These are phyloP conservation scores for Huntiella abstrusa DNA, from an alignment of 2,329 filamentous ascomycete species.

Conservation along the genomic window DNA sequence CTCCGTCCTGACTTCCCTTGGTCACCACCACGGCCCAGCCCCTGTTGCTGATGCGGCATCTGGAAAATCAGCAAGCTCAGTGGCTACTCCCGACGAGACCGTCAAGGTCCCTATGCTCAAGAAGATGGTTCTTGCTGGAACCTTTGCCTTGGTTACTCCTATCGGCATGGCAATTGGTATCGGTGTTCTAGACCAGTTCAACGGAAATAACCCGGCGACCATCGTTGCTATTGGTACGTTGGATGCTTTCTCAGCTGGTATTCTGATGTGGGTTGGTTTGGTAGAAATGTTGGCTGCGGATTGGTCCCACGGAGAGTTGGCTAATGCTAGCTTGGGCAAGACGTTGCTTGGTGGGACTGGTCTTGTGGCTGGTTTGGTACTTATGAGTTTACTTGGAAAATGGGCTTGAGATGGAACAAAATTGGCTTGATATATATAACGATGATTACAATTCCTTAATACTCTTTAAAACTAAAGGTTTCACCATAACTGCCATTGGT, in stretches of 20 bases:
- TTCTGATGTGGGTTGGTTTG: constrained; percentile 60
- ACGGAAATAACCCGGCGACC: constrained; percentile 51
- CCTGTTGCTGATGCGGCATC: not conserved
- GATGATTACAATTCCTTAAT: not conserved
- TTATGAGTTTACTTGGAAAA: constrained; percentile 58
- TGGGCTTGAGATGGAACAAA: constrained; percentile 36
- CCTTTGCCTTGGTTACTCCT: constrained; percentile 54
- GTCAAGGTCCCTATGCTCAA: constrained; percentile 14
- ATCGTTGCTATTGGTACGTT: constrained; percentile 55
- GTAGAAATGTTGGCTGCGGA: constrained; percentile 67
- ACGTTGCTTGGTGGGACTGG: constrained; percentile 31
- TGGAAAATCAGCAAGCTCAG: not conserved
- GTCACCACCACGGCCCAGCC: constrained; percentile 12
- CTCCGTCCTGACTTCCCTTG: constrained; percentile 12
- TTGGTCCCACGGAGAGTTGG: constrained; percentile 45
- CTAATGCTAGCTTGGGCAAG: constrained; percentile 28
- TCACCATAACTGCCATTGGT: constrained; percentile 26
- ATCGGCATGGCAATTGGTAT: constrained; percentile 68
- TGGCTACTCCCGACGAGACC: not conserved
- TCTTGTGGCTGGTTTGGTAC: constrained; percentile 40
- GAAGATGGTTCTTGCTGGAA: constrained; percentile 41
- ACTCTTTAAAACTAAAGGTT: not conserved
- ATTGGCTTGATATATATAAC: not conserved
- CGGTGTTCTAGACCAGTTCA: constrained; percentile 50
- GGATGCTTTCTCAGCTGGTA: constrained; percentile 55